Evolutionary conservation across 2,329 filamentous ascomycete species (phyloP).

Genomic region (Dactylellina drechsleri): DNA sequence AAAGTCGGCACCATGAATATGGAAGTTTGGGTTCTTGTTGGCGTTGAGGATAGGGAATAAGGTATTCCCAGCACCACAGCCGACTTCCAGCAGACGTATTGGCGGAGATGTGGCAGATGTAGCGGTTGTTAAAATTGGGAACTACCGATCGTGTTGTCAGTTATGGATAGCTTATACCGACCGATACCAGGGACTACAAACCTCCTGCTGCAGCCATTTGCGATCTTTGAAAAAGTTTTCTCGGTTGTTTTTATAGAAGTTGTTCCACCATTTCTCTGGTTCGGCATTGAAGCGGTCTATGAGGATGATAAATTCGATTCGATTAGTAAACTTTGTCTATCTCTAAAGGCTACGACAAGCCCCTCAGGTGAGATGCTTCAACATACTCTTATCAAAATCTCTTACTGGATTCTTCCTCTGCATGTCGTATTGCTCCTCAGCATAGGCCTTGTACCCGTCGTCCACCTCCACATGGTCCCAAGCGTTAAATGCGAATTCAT

Average conservation of each 20-base stretch:
- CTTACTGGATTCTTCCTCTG: conserved; percentile 88
- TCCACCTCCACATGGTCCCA: conserved; percentile 99
- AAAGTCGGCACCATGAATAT: conserved; percentile 94
- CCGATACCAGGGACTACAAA: neutral
- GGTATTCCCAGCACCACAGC: conserved; percentile 94
- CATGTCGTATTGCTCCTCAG: conserved; percentile 82
- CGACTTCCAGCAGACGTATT: conserved; percentile 83
- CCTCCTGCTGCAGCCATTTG: conserved; percentile 93
- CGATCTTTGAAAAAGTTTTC: conserved; percentile 98
- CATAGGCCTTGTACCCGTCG: conserved; percentile 84
- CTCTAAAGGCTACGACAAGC: no score
- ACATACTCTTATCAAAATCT: conserved; percentile 87
- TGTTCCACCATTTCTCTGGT: conserved; percentile 96
- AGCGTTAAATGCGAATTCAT: conserved; percentile 97
- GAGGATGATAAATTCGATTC: conserved; percentile 37
- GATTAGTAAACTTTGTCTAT: no score
- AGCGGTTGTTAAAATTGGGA: conserved; percentile 83
- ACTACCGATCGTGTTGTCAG: conserved; percentile 62
- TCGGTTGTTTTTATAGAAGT: conserved; percentile 97
- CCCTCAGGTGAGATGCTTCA: neutral
- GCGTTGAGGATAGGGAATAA: conserved; percentile 87
- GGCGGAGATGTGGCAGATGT: conserved; percentile 76
- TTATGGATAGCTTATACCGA: neutral
- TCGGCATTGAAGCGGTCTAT: conserved; percentile 84
- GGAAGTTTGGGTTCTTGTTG: conserved; percentile 83